Evolutionary conservation across 345 rosid genomes (phyloP).

Genomic region (Bruguiera parviflora): DNA sequence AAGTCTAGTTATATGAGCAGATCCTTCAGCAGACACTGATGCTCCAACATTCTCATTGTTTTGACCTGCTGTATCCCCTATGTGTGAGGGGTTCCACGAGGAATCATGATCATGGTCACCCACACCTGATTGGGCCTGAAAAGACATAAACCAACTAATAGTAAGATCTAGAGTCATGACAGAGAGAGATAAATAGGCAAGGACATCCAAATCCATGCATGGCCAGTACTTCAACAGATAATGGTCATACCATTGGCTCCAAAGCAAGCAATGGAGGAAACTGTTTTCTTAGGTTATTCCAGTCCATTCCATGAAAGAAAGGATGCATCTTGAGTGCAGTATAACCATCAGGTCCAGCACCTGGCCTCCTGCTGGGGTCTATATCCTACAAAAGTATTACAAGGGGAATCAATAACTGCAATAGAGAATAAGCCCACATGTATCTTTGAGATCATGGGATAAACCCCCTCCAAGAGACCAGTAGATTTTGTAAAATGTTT

Average conservation of each 20-base stretch:
- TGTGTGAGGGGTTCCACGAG: conserved; percentile 74
- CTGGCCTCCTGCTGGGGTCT: conserved; percentile 90
- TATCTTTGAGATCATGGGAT: background rate
- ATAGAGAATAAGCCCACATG: background rate
- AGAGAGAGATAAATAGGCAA: background rate
- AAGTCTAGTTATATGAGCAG: conserved; percentile 75
- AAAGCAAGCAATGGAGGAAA: conserved; percentile 76
- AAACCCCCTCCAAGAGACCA: background rate
- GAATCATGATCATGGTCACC: conserved; percentile 53
- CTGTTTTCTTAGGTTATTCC: conserved; percentile 69
- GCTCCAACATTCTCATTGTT: conserved; percentile 50
- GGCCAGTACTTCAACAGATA: conserved; percentile 5
- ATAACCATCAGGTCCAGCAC: conserved; percentile 89
- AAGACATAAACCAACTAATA: background rate
- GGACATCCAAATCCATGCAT: conserved; percentile 2
- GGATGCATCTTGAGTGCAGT: conserved; percentile 77
- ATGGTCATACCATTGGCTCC: conserved; percentile 53
- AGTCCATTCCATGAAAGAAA: conserved; percentile 80
- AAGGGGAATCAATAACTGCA: conserved; percentile 8
- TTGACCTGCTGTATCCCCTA: conserved; percentile 54
- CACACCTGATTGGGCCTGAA: conserved; percentile 56
- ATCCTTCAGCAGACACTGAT: conserved; percentile 53
- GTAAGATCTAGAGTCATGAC: background rate
- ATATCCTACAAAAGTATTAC: conserved; percentile 53
- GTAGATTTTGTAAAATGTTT: background rate